phyloP scores from a whole-genome alignment of 306 rosid species.

The Alnus glutinosa region DNA sequence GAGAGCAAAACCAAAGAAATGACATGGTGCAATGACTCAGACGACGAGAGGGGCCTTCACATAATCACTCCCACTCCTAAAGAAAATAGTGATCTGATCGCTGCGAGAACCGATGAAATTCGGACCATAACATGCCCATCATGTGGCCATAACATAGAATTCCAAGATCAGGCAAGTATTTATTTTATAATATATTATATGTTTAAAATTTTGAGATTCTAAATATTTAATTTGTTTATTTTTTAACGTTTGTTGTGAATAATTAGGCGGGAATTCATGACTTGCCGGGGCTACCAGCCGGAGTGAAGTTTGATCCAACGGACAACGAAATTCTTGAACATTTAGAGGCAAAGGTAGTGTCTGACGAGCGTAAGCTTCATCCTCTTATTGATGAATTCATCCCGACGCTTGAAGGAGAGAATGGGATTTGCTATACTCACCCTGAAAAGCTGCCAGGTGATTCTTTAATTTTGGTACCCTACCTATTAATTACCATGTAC shows the following conservation, averaged over 20 bases:
- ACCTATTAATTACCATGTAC: constrained; percentile 7
- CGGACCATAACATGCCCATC: constrained; percentile 65
- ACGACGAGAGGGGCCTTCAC: constrained; percentile 44
- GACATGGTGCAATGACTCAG: constrained; percentile 74
- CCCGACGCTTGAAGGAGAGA: constrained; percentile 78
- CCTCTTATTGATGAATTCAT: constrained; percentile 85
- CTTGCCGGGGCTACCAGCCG: constrained; percentile 83
- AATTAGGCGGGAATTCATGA: constrained; percentile 56
- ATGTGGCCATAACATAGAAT: constrained; percentile 62
- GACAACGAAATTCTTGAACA: constrained; percentile 83
- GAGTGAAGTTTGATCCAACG: constrained; percentile 89
- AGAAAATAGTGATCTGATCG: not conserved
- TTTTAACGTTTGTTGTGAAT: not conserved
- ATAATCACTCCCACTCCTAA: constrained; percentile 23
- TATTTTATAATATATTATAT: not conserved
- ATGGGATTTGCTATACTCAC: constrained; percentile 95
- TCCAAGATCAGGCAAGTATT: constrained; percentile 61
- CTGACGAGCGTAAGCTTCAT: constrained; percentile 68
- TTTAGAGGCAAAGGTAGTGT: constrained; percentile 71
- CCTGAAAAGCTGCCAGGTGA: constrained; percentile 93
- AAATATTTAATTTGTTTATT: not conserved
- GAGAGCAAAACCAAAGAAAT: constrained; percentile 37
- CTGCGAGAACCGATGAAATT: constrained; percentile 23
- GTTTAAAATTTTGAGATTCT: not conserved
- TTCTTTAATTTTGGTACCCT: constrained; percentile 2